Percentiles rank a stretch among this genome's conserved stretches.
Evolutionary conservation across 2,329 filamentous ascomycete species (phyloP).

Genomic region (Epichloe sibirici): DNA sequence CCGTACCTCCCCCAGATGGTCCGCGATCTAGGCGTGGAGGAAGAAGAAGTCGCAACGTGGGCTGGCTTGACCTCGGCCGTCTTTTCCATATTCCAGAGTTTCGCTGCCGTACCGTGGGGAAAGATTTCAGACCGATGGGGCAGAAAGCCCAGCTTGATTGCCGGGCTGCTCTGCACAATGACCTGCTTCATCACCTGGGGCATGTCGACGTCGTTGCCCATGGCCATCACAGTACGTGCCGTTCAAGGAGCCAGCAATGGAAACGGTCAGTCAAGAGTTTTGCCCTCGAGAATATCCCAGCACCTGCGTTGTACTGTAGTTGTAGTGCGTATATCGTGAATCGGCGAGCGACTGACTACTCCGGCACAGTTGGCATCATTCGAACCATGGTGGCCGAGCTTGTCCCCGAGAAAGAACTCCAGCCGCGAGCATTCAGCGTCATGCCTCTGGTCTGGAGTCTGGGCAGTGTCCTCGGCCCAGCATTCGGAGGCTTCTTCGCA

Average conservation of each 20-base stretch:
- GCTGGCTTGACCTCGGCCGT: constrained; percentile 62
- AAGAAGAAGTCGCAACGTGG: constrained; percentile 66
- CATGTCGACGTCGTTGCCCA: constrained; percentile 62
- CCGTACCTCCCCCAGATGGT: constrained; percentile 74
- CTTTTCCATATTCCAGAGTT: constrained; percentile 60
- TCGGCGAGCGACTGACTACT: neutral
- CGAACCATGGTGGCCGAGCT: constrained; percentile 87
- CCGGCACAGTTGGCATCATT: constrained; percentile 62
- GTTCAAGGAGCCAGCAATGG: constrained; percentile 79
- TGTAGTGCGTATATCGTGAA: neutral
- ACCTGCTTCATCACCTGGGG: constrained; percentile 71
- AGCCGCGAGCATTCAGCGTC: constrained; percentile 79
- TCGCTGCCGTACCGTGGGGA: constrained; percentile 65
- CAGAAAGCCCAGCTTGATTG: constrained; percentile 69
- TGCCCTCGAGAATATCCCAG: neutral
- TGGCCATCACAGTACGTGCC: constrained; percentile 67
- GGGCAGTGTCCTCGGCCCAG: constrained; percentile 77
- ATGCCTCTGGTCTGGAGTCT: constrained; percentile 89
- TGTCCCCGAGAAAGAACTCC: constrained; percentile 74
- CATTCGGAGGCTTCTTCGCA: constrained; percentile 76
- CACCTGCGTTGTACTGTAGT: too few species aligned
- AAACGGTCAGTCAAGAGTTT: constrained; percentile 43
- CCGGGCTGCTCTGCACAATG: constrained; percentile 69
- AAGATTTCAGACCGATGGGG: constrained; percentile 66
- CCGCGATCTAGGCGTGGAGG: constrained; percentile 58